Base-by-base conservation (phyloP, 768 basidiomycete genomes). In the Thelephora ganbajun region DNA sequence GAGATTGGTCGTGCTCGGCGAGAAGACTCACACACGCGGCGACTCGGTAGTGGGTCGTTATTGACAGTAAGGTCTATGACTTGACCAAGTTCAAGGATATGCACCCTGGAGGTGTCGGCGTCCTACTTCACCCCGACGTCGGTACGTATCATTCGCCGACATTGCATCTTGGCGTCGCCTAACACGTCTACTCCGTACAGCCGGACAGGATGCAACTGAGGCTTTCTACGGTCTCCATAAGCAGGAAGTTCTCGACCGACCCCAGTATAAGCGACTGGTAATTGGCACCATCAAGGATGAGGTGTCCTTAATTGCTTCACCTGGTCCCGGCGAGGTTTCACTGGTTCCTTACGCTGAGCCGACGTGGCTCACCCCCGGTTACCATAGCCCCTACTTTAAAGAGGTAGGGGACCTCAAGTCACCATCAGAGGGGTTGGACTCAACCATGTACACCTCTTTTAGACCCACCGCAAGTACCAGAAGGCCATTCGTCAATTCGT, bases 141-240 rank as follows among this genome's bases (percentile, higher is more conserved):
- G 86, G 86, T 81, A 49, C 49, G 80, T 61, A 12, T 26, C 35
- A 12, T 35, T 43, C 35, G 18, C 22, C 41, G 19, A 26, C 20
- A 56, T 9, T 26, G 35, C 23, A 6, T 42, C n/a, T 18, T 13
- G 7, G 37, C 35, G 19, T 9, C 14, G 5, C 13, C 22, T 13
- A 43, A 33, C 14, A 34, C 50, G 30, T 22, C 35, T 20, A 48
- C 22, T 48, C 33, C 48, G 18, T 44, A 44, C 50, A 82, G 88
- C 86, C 45, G 91, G 89, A 7, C 73, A 86, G 61, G 91, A 96
- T 56, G 83, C 82, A 1, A 94, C 91, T 0, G 83, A 89, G 33
- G 74, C 75, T 4, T 96, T 97, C 69, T 96, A 82, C 56, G 77
- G 84, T 46, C 78, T 97, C 35, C 93, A 98, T 60, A 76, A 88